These are phyloP conservation scores for Gypsophila paniculata DNA, from an alignment of 179 eudicot genomes.

Conservation along the genomic window DNA sequence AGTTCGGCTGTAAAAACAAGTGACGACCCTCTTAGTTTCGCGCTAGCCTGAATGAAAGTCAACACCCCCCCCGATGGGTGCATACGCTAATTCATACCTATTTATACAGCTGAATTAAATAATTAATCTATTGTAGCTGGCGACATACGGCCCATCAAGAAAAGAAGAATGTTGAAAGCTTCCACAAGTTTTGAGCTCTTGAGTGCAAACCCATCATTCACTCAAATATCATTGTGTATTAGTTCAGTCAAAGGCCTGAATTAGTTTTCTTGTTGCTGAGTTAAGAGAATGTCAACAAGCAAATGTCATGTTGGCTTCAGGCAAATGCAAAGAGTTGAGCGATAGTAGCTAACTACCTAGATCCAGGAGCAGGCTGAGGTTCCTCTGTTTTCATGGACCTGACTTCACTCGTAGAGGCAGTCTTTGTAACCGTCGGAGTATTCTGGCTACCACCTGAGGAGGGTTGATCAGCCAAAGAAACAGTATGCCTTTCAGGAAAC, in stretches of 20 bases:
- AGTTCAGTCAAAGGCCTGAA: neutral
- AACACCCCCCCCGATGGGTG: too few relatives aligned
- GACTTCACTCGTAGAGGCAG: slow-evolving; percentile 40
- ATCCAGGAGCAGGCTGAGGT: slow-evolving; percentile 52
- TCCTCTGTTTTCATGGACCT: slow-evolving; percentile 39
- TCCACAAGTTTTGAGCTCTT: neutral
- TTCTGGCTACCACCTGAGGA: slow-evolving; percentile 37
- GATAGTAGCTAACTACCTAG: slow-evolving; percentile 47
- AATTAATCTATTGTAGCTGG: neutral
- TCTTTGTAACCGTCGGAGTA: slow-evolving; percentile 34
- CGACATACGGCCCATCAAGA: neutral
- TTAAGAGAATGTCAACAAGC: neutral
- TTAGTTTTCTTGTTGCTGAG: neutral
- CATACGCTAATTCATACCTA: neutral
- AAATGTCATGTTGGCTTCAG: neutral
- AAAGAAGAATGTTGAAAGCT: neutral
- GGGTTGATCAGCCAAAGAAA: slow-evolving; percentile 33
- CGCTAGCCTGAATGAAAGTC: too few relatives aligned
- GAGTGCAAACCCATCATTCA: too few relatives aligned
- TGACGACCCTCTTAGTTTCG: too few relatives aligned
- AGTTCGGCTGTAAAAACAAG: too few relatives aligned
- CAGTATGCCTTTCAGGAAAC: slow-evolving; percentile 57
- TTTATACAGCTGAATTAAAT: neutral
- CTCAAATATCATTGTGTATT: neutral
- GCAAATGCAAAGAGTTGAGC: neutral